Conservation (phyloP, 495 filamentous ascomycete genomes). For the Talaromyces trachyspermus region DNA sequence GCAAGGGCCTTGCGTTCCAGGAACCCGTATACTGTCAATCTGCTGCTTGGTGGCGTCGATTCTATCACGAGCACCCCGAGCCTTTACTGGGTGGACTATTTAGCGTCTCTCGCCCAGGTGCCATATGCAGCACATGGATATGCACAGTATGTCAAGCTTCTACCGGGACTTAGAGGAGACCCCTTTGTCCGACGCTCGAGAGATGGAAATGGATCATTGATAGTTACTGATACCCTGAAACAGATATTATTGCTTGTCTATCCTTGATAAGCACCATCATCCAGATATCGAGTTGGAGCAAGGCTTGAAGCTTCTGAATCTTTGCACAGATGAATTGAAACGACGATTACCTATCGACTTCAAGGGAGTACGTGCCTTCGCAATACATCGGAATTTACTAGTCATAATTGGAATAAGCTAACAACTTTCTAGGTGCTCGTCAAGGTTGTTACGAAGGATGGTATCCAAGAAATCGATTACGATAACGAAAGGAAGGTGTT, state of each 20-base stretch:
- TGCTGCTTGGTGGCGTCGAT: conserved; percentile 88
- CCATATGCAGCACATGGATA: conserved; percentile 98
- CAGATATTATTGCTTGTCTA: conserved; percentile 89
- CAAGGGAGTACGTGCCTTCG: conserved; percentile 61
- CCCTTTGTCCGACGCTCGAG: too few relatives aligned
- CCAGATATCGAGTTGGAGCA: conserved; percentile 82
- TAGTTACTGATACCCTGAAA: conserved; percentile 13
- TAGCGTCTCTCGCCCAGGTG: conserved; percentile 76
- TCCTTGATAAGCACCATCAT: conserved; percentile 96
- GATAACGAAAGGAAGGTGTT: conserved; percentile 68
- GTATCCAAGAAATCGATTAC: conserved; percentile 72
- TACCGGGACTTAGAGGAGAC: too few relatives aligned
- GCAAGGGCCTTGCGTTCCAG: conserved; percentile 82
- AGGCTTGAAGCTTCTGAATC: conserved; percentile 79
- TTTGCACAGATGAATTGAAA: conserved; percentile 97
- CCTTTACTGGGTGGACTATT: conserved; percentile 95
- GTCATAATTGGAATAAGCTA: conserved; percentile 7
- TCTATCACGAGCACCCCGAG: conserved; percentile 78
- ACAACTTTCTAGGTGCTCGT: conserved; percentile 54
- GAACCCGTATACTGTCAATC: conserved; percentile 92
- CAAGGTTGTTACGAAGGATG: conserved; percentile 90
- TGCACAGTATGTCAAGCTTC: conserved; percentile 91
- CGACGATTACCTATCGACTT: conserved; percentile 94
- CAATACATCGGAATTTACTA: not conserved
- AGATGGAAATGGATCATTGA: not conserved